Base-by-base conservation (phyloP, 192 early-diverging fungal species). In the Endogone sp. region DNA sequence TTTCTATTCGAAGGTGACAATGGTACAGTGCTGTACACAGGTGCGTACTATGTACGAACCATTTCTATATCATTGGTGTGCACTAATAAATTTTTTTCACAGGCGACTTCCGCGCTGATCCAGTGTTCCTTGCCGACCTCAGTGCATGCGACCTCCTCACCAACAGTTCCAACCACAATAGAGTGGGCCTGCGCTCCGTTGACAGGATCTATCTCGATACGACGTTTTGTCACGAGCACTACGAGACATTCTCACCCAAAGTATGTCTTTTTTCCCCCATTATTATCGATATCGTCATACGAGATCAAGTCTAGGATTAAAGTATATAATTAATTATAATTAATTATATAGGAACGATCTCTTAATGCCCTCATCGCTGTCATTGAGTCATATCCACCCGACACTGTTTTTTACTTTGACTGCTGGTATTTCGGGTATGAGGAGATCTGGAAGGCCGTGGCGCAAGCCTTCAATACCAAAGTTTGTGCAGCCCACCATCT, bases 131-230 rank as follows among this genome's bases (percentile, higher is more conserved):
- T 29, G 32, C 58, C 23, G 65, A 60, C 4, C 9, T 60, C 59
- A 20, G 4, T n/a, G 59, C 59, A 26, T 1, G 22, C 59, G 59
- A 68, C 21, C n/a, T 64, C 20, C 56, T 75, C 13, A 37, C 49
- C 3, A 64, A 63, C 24, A 65, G 63, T 3, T 49, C 37, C 37
- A 1, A 16, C 16, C 37, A 16, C 37, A 16, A 11, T 0, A 49
- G 9, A 49, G 9, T 16, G 16, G 9, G 6, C 37, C 16, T 49
- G 16, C 37, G 37, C 37, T 23, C 31, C 29, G 80, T 81, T 37
- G 77, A 81, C n/a, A 56, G 65, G 3, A 54, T 85, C 3, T 85
- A 85, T 37, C 62, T 83, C 9, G 84, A 85, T 62, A 83, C 84
- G 13, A 83, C 84, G 6, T 83, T 75, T 31, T 81, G 79, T 66